Base-by-base conservation (phyloP, 2,329 filamentous ascomycete species). In the Penicillium psychrosexuale region DNA sequence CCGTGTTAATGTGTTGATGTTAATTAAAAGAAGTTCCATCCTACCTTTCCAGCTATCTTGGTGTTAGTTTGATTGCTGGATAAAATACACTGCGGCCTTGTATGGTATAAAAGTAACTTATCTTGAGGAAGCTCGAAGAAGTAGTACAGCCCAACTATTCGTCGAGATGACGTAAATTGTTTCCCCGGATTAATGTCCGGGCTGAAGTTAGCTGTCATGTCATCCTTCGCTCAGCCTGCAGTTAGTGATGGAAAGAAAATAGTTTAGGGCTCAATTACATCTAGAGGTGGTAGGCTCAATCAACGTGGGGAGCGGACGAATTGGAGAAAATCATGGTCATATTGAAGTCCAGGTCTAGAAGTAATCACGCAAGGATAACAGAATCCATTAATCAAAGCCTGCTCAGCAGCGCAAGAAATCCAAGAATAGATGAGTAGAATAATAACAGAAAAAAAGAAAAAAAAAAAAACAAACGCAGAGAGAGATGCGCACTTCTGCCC, bases 401-500 rank as follows among this genome's bases (percentile, higher is more conserved):
- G 62, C 61, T 58, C 57, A 58, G 62, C 62, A 62, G 62, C 46
- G 46, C 56, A 53, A 52, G 40, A 39, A 56, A 55, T 43, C 36
- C 40, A 57, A 44, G 47, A 56, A 51, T 27, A 39, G 34, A 49
- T 38, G 51, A 39, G 28, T 31, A 52, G 58, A 57, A 52, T 27
- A 58, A 57, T 56, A 62, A 52, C 24, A 24, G 56, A 53, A 61
- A 62, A 58, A 64, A 61, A 22, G 55, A 53, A 60, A 62, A 53
- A 61, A 62, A 53, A 60, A 62, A 58, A 64, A 60, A 61, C 38
- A 31, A 24, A 47, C 4, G 11, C 37, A n/a, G 52, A 55, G 52
- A 65, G 66, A 74, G 66, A 71, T 77, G 74, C 74, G 74, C 74
- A 77, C 74, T 77, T 76, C 74, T 77, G 73, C 60, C 69, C 69